Evolutionary conservation across 331 rosid species (phyloP).

Genomic region (Quercus phellos): DNA sequence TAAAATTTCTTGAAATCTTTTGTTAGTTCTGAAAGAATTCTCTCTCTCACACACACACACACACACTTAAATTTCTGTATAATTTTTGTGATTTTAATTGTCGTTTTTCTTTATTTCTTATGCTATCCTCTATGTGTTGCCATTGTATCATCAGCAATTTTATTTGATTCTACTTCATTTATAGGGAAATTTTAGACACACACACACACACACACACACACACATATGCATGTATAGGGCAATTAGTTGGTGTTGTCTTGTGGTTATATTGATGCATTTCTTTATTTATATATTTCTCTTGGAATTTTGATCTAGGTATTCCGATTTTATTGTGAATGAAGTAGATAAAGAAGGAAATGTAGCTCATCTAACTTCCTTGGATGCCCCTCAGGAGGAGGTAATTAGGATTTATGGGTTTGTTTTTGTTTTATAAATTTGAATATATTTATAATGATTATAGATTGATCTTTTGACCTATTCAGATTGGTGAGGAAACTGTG

Average conservation of each 20-base stretch:
- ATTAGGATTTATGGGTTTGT: not conserved
- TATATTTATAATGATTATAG: not conserved
- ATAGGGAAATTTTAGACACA: not conserved
- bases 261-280: not conserved
- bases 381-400: conserved; percentile 60
- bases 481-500: conserved; percentile 45
- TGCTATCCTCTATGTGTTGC: not conserved
- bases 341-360: conserved; percentile 70
- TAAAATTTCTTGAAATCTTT: not conserved
- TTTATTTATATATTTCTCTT: not conserved
- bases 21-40: not conserved
- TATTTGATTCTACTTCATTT: not conserved
- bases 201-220: no score
- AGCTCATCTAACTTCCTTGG: conserved; percentile 63
- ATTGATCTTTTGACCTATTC: conserved; percentile 12
- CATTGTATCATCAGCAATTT: not conserved
- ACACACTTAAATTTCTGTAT: no score
- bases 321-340: conserved; percentile 91
- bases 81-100: not conserved
- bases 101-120: not conserved
- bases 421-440: not conserved
- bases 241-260: not conserved
- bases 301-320: conserved; percentile 54
- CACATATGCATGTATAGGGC: not conserved
- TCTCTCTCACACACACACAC: no score